Conservation (phyloP, 1,284 basidiomycete genomes). For the Gymnopus androsaceus region DNA sequence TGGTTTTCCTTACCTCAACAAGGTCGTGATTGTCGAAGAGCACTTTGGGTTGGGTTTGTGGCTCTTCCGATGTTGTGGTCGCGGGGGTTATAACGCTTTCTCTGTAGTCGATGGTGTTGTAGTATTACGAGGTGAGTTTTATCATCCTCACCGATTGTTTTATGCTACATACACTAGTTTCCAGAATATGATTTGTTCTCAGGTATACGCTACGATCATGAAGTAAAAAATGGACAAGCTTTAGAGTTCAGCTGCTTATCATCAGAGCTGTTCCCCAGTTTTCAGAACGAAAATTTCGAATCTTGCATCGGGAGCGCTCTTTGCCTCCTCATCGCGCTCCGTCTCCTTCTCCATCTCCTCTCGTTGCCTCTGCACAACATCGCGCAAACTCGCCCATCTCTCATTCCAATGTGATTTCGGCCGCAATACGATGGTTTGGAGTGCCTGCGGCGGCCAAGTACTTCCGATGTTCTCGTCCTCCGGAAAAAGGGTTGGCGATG, state of each 20-base stretch:
- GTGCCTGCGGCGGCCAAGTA: neutral
- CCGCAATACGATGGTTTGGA: neutral
- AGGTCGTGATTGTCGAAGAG: too few species aligned
- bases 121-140: neutral
- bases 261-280: conserved; percentile 3
- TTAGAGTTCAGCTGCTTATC: neutral
- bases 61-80: neutral
- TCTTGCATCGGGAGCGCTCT: too few species aligned
- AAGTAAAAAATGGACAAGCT: too few species aligned
- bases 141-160: neutral
- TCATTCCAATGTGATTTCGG: conserved; percentile 6
- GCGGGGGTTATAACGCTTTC: too few species aligned
- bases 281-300: neutral
- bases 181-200: too few species aligned
- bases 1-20: neutral
- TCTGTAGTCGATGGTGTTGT: neutral
- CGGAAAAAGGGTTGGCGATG: neutral
- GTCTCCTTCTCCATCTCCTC: neutral
- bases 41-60: neutral
- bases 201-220: too few species aligned
- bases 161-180: neutral
- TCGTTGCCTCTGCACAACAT: neutral
- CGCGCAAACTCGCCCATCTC: conserved; percentile 9
- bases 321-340: neutral
- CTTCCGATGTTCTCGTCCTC: neutral